Evolutionary conservation across 1,139 yeast genomes (phyloP), one percentile per base, ranked within the genome.

Genomic region (Insectozyma bohioensis): DNA sequence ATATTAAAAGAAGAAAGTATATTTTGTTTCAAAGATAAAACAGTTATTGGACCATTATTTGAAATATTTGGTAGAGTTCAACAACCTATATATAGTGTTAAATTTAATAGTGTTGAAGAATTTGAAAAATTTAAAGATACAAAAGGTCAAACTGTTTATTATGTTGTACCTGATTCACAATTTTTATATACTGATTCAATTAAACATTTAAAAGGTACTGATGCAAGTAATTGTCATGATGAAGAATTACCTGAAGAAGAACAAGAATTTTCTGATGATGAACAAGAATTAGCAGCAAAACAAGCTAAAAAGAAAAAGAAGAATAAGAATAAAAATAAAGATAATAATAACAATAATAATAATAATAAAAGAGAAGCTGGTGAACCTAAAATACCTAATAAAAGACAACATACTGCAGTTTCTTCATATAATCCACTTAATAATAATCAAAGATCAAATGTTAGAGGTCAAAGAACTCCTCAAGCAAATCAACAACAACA

Each of bases 251-350:
- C 96, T 0, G 86, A 79, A 46, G 95, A 85, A 24, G 97, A 92
- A 53, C 96, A 87, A 54, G 97, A 92, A 49, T 92, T 82, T 47
- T 86, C 96, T 1, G 97, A 92, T 52, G 97, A 92, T 58, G 97
- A 90, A 54, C 73, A 73, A 46, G 97, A 90, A 45, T 49, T 59
- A 47, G 74, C 72, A 9, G 72, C 75, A 4, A 78, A 77, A 49
- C 85, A 79, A 48, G 68, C 72, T 12, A 63, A 68, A 33, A 80
- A 76, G 59, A 80, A 76, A 52, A 75, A 67, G 46, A 67, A 65
- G 36, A 60, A 64, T 34, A 65, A 63, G 38, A 63, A 57, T 33
- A 61, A 45, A 12, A 57, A 51, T 43, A 54, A 43, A 11, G 31
- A 33, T 12, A 37, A 41, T 38, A 31, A 31, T 33, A 35, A 22